Percentiles rank a stretch among this genome's conserved stretches.
Evolutionary conservation across 2,329 filamentous ascomycete genomes (phyloP).

Genomic region (Cladosporium sp.): DNA sequence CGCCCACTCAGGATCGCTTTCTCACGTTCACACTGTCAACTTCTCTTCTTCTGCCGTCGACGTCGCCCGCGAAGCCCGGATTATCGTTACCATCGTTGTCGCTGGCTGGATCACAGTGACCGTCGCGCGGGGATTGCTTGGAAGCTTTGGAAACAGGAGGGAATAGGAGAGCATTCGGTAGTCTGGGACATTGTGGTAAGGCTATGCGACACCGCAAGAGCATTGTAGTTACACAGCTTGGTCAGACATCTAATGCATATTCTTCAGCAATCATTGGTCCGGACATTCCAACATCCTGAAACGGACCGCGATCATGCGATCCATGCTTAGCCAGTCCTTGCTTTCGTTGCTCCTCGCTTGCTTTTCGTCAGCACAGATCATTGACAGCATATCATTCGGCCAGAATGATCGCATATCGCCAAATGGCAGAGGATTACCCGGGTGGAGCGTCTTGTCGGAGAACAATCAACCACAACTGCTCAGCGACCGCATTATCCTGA

Average conservation of each 20-base stretch:
- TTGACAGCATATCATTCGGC: conserved; percentile 63
- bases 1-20: conserved; percentile 31
- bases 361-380: conserved; percentile 23
- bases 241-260: neutral
- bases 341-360: conserved; percentile 22
- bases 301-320: conserved; percentile 3
- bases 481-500: conserved; percentile 88
- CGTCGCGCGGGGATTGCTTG: conserved; percentile 20
- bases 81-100: conserved; percentile 48
- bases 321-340: conserved; percentile 15
- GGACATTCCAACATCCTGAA: neutral
- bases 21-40: conserved; percentile 49
- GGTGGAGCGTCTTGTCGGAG: conserved; percentile 53
- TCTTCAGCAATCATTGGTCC: neutral
- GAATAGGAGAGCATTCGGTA: conserved; percentile 7
- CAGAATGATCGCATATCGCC: conserved; percentile 65
- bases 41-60: conserved; percentile 46
- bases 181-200: neutral
- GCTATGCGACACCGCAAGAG: neutral
- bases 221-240: neutral
- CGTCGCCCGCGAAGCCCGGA: conserved; percentile 49
- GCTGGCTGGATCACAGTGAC: conserved; percentile 30
- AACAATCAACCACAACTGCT: conserved; percentile 58
- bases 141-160: conserved; percentile 17
- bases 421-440: conserved; percentile 51